Evolutionary conservation across 176 grass and related monocot species (phyloP).

Genomic region (sorghum (Sorghum bicolor)): DNA sequence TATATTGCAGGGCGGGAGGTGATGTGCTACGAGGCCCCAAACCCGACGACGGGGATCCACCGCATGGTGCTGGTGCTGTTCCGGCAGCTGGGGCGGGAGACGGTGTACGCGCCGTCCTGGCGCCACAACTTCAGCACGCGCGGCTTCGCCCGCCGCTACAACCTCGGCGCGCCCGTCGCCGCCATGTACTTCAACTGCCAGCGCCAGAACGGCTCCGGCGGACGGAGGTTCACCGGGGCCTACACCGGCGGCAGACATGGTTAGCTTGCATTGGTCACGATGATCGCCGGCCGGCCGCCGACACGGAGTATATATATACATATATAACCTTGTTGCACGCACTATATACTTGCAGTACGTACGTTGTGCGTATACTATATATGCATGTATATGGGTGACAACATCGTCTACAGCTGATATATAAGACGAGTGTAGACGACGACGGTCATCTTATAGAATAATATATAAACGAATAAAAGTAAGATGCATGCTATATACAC

Average conservation of each 20-base stretch:
- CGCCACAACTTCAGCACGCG: conserved; percentile 78
- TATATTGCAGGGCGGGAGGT: conserved; percentile 50
- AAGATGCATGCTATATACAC: no score
- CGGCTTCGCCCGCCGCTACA: conserved; percentile 50
- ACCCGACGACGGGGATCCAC: conserved; percentile 68
- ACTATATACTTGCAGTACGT: background rate
- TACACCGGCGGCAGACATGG: conserved; percentile 24
- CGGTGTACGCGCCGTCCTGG: conserved; percentile 48
- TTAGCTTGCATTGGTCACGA: no score
- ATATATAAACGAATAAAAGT: no score
- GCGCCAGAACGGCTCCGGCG: conserved; percentile 71
- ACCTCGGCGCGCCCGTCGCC: conserved; percentile 62
- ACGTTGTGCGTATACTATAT: no score
- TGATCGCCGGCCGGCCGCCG: background rate
- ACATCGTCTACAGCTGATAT: background rate
- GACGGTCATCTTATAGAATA: no score
- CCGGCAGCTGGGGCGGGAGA: conserved; percentile 57
- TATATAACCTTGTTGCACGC: background rate
- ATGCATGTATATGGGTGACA: background rate
- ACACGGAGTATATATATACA: no score
- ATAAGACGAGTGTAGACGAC: no score
- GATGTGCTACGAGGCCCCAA: conserved; percentile 60
- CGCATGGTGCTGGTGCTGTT: conserved; percentile 74
- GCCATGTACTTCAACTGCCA: conserved; percentile 78
- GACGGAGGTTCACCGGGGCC: conserved; percentile 49